Conservation (phyloP, 1,284 basidiomycete species). For the Naganishia liquefaciens region DNA sequence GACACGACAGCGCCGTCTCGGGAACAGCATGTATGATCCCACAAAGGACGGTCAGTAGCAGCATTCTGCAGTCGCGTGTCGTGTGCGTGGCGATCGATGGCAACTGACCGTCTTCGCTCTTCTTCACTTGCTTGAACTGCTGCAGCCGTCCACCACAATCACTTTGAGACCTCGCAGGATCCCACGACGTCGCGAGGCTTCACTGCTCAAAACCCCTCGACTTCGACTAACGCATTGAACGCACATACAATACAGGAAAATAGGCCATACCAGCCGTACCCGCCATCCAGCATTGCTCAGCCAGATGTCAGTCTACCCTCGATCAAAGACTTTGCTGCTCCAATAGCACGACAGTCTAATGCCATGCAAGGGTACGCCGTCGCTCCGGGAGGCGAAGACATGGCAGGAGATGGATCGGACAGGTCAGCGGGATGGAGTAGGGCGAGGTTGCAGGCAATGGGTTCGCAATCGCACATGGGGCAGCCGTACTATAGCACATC, state of each 20-base stretch:
- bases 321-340: conserved; percentile 13
- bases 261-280: conserved; percentile 3
- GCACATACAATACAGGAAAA: conserved; percentile 4
- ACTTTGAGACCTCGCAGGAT: background rate
- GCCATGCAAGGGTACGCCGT: conserved; percentile 8
- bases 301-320: conserved; percentile 25
- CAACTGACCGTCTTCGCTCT: background rate
- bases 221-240: conserved; percentile 3
- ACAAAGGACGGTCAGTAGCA: conserved; percentile 25
- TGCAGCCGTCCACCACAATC: background rate
- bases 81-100: background rate
- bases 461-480: background rate
- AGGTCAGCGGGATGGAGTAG: conserved; percentile 6
- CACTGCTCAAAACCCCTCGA: background rate
- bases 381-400: background rate
- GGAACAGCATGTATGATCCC: conserved; percentile 19
- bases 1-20: too few species aligned
- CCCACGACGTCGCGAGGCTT: conserved; percentile 8
- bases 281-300: background rate
- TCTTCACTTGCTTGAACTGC: background rate
- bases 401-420: background rate
- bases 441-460: conserved; percentile 10
- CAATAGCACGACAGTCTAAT: conserved; percentile 14
- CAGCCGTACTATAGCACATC: conserved; percentile 12
- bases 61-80: background rate